Evolutionary conservation across 768 basidiomycete species (phyloP), one percentile per base, ranked within the genome.

Genomic region (Trametes cubensis): DNA sequence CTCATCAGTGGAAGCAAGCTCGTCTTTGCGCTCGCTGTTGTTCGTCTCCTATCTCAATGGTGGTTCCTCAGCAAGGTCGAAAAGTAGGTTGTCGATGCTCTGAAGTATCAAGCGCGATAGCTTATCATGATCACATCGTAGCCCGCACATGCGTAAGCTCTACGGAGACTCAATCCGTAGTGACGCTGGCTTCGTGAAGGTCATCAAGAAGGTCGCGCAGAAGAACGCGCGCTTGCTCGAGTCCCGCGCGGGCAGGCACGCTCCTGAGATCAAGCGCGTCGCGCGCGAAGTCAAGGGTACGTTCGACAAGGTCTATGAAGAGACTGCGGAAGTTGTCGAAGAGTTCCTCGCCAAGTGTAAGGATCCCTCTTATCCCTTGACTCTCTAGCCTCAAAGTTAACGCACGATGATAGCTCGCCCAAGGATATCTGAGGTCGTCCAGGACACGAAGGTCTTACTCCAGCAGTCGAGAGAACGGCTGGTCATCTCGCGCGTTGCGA

Each of bases 121-220:
- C 53, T 44, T 52, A 30, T 15, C 7, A 40, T 40, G 15, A 25
- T 47, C 17, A 14, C 10, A 15, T n/a, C 8, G 14, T 57, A 98
- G 96, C 67, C 97, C 97, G n/a, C 97, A 98, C 76, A 98, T 98
- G 97, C 87, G 85, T 63, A 94, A 93, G 72, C 80, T 98, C 20
- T 99, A 99, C 73, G 96, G 97, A 3, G 87, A 95, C 70, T 87
- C 90, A 15, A 79, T 99, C 14, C 88, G 97, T 65, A 94, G 95
- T 75, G 96, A 98, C 61, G 96, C 95, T 1, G 97, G 97, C 54
- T 91, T 98, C 65, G 93, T 96, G 68, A 97, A 98, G 78, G 95
- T 98, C n/a, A 88, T 99, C 74, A 95, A 95, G 76, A 91, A 83
- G 61, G 93, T 95, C 11, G 95, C 95, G 4, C 87, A 82, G 70